Percentiles rank a stretch among this genome's conserved stretches.
phyloP scores from a whole-genome alignment of 2,329 filamentous ascomycete species.

The Colletotrichum cordylinicola region DNA sequence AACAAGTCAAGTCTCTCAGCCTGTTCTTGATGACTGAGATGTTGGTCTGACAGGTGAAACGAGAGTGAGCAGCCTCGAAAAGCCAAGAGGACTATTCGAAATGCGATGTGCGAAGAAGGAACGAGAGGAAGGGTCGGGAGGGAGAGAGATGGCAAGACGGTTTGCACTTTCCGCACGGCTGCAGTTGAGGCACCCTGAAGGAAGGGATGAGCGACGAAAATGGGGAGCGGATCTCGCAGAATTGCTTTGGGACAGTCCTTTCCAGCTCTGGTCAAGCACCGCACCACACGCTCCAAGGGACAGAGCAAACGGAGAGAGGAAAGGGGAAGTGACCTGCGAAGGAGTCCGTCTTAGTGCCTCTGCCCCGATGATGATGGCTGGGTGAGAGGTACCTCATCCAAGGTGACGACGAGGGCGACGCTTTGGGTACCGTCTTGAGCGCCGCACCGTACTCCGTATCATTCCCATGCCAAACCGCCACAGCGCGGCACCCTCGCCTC shows the following conservation, averaged over 20 bases:
- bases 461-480: slow-evolving; percentile 14
- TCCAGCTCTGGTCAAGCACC: not conserved
- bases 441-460: not conserved
- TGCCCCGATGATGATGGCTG: not conserved
- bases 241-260: not conserved
- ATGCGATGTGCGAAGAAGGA: slow-evolving; percentile 3
- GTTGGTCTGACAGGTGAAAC: not conserved
- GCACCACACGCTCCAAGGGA: not conserved
- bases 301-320: not conserved
- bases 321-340: not conserved
- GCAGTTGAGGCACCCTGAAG: not conserved
- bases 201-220: slow-evolving; percentile 1
- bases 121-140: not conserved
- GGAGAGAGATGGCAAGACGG: not conserved
- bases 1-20: not conserved
- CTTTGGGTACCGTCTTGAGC: not conserved
- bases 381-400: not conserved
- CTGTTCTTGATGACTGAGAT: not conserved
- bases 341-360: not conserved
- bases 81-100: not conserved
- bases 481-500: slow-evolving; percentile 14
- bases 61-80: slow-evolving; percentile 3
- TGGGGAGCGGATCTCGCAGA: not conserved
- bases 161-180: not conserved
- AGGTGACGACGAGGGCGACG: not conserved